These are phyloP conservation scores for Candida cerambycidarum DNA, from an alignment of 805 yeast species.

Conservation along the genomic window DNA sequence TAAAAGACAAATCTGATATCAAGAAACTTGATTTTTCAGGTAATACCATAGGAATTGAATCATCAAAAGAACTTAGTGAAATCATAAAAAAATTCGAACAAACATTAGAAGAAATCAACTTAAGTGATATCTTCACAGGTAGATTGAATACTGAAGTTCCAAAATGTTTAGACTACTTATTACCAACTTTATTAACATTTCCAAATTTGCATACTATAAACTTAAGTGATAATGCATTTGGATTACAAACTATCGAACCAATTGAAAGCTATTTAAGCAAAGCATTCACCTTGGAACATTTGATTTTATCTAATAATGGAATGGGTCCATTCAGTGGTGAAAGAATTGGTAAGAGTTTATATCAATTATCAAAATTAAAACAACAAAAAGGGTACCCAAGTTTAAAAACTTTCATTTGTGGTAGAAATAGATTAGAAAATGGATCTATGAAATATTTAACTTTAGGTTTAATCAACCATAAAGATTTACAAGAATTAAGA, in stretches of 20 bases:
- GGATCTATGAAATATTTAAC: constrained; percentile 88
- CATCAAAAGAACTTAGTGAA: constrained; percentile 69
- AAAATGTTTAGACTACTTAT: constrained; percentile 65
- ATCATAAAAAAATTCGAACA: constrained; percentile 42
- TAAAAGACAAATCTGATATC: constrained; percentile 48
- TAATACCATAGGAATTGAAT: constrained; percentile 91
- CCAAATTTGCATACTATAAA: constrained; percentile 71
- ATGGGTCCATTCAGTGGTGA: constrained; percentile 98
- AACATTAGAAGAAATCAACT: constrained; percentile 65
- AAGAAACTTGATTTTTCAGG: constrained; percentile 81
- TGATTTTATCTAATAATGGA: constrained; percentile 91
- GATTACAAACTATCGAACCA: constrained; percentile 91
- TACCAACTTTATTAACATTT: constrained; percentile 71
- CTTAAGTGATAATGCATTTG: constrained; percentile 94
- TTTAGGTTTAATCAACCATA: constrained; percentile 79
- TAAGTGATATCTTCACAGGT: constrained; percentile 94
- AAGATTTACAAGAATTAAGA: constrained; percentile 67
- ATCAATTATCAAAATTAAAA: constrained; percentile 66
- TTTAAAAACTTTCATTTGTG: constrained; percentile 88
- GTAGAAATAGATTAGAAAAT: constrained; percentile 94
- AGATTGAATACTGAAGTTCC: constrained; percentile 95
- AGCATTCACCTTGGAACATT: constrained; percentile 79
- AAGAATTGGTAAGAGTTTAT: constrained; percentile 85
- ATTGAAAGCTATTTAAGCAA: constrained; percentile 73
- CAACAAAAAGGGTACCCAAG: constrained; percentile 44